Evolutionary conservation across 73 alveolate genomes (phyloP), one percentile per base, ranked within the genome.

Genomic region (Paramecium sexaurelia): DNA sequence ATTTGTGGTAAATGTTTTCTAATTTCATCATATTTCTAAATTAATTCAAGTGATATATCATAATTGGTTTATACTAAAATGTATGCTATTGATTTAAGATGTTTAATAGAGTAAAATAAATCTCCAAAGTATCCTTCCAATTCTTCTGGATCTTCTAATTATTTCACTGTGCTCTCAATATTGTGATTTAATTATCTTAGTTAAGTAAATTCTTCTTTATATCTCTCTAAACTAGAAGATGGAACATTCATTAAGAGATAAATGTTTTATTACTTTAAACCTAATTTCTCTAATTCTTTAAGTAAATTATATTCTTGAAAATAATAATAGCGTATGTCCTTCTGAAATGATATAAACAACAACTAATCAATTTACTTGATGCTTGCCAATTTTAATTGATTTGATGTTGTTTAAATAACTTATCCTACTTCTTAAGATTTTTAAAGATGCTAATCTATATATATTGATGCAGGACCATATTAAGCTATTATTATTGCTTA

Each of bases 381-480:
- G 47, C 47, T 61, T 61, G 83, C 83, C 24, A 61, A 61, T 32
- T 61, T 61, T 3, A 61, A 24, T 22, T 41, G 83, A 61, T 61
- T 61, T 15, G 47, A 29, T 61, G 83, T 61, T 61, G 83, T 61
- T 61, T 61, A 45, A 29, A 32, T 29, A 26, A 61, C 19, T 6
- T 61, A 11, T 32, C 83, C 83, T 6, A 61, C 83, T 11, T 29
- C 83, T 8, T 61, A 61, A 11, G 83, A 26, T 24, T 61, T 61
- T 29, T 32, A 29, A 10, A 61, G 43, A 61, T 61, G 43, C 13
- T 61, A 26, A 29, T 61, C 83, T 3, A 61, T 32, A 61, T 13
- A 61, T 10, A 61, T 61, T 11, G 83, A 61, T 61, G 83, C 47
- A 61, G 83, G 47, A 29, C 83, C 83, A 61, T 61, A 61, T 61